phyloP scores from a whole-genome alignment of 2,329 filamentous ascomycete species.

The Aspergillus awamori region DNA sequence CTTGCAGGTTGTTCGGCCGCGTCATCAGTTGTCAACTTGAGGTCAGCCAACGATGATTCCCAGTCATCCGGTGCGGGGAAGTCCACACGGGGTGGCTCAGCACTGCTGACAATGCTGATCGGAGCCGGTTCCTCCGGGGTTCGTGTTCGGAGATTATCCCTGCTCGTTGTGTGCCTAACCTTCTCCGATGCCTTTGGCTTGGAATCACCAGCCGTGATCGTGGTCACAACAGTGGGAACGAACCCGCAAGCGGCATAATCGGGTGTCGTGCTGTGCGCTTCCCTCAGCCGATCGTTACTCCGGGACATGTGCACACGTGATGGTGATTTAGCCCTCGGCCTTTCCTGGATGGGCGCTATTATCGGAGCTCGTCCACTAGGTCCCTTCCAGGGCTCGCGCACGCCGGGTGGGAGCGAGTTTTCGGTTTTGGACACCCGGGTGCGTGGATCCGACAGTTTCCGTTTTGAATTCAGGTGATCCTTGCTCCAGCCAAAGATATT shows the following conservation, averaged over 20 bases:
- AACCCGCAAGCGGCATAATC: slow-evolving; percentile 32
- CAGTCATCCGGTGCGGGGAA: slow-evolving; percentile 32
- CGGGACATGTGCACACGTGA: slow-evolving; percentile 45
- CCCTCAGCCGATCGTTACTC: slow-evolving; percentile 24
- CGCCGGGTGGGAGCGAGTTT: slow-evolving; percentile 45
- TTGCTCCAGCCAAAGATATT: slow-evolving; percentile 38
- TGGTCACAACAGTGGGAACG: slow-evolving; percentile 36
- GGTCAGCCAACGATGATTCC: slow-evolving; percentile 35
- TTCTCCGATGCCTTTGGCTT: slow-evolving; percentile 14
- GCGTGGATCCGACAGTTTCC: slow-evolving; percentile 36
- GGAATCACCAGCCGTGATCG: slow-evolving; percentile 34
- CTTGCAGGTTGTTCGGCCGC: slow-evolving; percentile 56
- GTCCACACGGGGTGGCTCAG: slow-evolving; percentile 27
- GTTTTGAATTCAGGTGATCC: slow-evolving; percentile 43
- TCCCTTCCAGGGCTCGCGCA: slow-evolving; percentile 66
- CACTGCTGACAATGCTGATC: slow-evolving; percentile 17
- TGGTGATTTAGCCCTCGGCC: slow-evolving; percentile 59
- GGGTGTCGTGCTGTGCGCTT: slow-evolving; percentile 32
- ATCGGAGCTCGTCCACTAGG: slow-evolving; percentile 69
- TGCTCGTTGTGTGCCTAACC: slow-evolving; percentile 26
- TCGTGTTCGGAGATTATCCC: slow-evolving; percentile 37
- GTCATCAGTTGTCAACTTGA: slow-evolving; percentile 40
- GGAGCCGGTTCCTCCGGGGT: slow-evolving; percentile 14
- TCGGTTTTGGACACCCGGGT: slow-evolving; percentile 42
- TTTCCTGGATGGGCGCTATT: slow-evolving; percentile 66